Evolutionary conservation across 495 filamentous ascomycete species (phyloP), one percentile per base, ranked within the genome.

Genomic region (Penicillium egyptiacum): DNA sequence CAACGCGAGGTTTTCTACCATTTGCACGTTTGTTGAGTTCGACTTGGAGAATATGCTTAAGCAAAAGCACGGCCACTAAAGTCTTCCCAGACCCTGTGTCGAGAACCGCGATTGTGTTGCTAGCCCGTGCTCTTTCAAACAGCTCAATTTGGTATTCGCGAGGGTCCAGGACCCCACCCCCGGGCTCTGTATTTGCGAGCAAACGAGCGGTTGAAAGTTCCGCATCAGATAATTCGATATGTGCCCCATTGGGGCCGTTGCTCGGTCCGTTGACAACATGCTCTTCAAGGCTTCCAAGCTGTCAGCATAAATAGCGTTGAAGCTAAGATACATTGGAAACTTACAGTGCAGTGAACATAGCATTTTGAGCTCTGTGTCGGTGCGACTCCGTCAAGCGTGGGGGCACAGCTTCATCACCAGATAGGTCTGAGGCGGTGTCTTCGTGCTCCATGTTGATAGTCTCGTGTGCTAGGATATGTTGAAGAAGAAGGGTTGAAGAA

Each of bases 1-100:
- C 80, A 17, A 93, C 83, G 1, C 88, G 82, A 39, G 76, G 84
- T 2, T 77, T 63, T 16, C 80, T 79, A 17, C 86, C 89, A 20
- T 70, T 62, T 2, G 73, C 80, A 33, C 95, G 82, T 59, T 85
- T 74, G 52, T 89, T 85, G 7, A 96, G 74, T 70, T 98, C 94
- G 53, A 86, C 77, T 25, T 92, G 83, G 17, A 98, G 76, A 20
- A 86, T 83, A 60, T 94, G 82, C 44, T 86, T 86, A 17, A 98
- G 76, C 6, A 98, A 82, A 28, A 98, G 77, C 16, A 91, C 93
- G 0, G 95, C 94, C 63, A 98, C 97, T 23, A 97, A 77, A 0
- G 94, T 98, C 69, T 98, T 98, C 16, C 94, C 94, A n/a, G 95
- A 92, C 37, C 94, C 89, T 91, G 40, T 97, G 68, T 96, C 92